These are phyloP conservation scores for Lentithecium fluviatile DNA, from an alignment of 495 filamentous ascomycete genomes.

Conservation along the genomic window DNA sequence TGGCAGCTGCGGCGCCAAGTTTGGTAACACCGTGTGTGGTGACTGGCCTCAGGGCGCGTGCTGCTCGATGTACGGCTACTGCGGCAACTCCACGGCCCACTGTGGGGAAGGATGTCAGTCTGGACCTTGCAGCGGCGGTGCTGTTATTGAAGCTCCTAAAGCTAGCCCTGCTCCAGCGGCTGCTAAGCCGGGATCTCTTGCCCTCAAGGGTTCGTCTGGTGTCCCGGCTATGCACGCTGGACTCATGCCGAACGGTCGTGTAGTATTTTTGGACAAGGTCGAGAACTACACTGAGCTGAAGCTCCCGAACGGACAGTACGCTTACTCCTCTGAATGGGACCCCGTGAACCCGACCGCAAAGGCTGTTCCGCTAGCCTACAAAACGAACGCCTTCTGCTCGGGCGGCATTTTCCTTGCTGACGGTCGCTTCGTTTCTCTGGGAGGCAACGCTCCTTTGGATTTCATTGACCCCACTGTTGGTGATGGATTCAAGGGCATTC, in stretches of 20 bases:
- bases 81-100: slow-evolving; percentile 44
- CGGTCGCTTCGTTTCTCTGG: slow-evolving; percentile 54
- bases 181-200: slow-evolving; percentile 49
- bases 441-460: slow-evolving; percentile 57
- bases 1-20: slow-evolving; percentile 51
- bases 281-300: slow-evolving; percentile 61
- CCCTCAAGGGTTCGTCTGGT: slow-evolving; percentile 54
- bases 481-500: slow-evolving; percentile 59
- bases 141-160: slow-evolving; percentile 36
- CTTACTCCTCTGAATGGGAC: slow-evolving; percentile 62
- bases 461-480: slow-evolving; percentile 58
- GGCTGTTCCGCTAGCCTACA: slow-evolving; percentile 50
- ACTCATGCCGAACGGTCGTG: slow-evolving; percentile 58
- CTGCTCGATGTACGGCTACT: slow-evolving; percentile 54
- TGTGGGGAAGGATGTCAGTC: slow-evolving; percentile 51
- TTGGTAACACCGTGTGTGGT: slow-evolving; percentile 50
- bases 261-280: slow-evolving; percentile 63
- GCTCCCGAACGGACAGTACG: slow-evolving; percentile 55
- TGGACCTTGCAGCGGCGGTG: slow-evolving; percentile 41
- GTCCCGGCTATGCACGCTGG: slow-evolving; percentile 65
- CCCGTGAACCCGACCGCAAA: slow-evolving; percentile 47
- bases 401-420: slow-evolving; percentile 61
- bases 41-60: slow-evolving; percentile 52
- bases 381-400: slow-evolving; percentile 64
- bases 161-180: slow-evolving; percentile 39